Percentiles rank a stretch among this genome's conserved stretches.
Conservation (phyloP, 1,284 basidiomycete species). For the Irpex sp. region DNA sequence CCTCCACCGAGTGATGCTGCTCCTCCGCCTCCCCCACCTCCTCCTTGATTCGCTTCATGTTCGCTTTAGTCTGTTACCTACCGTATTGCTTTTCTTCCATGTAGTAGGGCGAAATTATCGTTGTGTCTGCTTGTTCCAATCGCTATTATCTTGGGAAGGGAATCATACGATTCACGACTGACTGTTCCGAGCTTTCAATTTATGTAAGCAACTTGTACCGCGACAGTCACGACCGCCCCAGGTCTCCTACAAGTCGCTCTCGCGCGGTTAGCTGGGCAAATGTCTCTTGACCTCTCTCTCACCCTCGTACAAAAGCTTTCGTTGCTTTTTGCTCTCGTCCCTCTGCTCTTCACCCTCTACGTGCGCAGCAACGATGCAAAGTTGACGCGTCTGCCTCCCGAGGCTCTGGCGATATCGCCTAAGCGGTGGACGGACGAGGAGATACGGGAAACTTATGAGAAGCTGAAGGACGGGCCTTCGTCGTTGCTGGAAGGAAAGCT, state of each 20-base stretch:
- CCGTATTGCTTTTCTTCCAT: constrained; percentile 4
- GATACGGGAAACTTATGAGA: constrained; percentile 33
- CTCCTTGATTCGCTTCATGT: constrained; percentile 19
- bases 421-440: constrained; percentile 39
- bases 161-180: no score
- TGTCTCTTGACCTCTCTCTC: background rate
- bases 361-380: constrained; percentile 47
- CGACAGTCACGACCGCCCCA: no score
- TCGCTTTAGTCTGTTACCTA: background rate
- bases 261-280: no score
- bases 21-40: constrained; percentile 33
- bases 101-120: constrained; percentile 21
- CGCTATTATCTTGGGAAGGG: background rate
- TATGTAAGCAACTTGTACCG: background rate
- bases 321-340: constrained; percentile 11
- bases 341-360: constrained; percentile 37
- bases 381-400: constrained; percentile 41
- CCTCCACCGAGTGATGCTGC: constrained; percentile 37
- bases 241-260: no score
- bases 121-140: background rate
- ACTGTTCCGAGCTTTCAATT: background rate
- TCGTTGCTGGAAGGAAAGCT: constrained; percentile 34
- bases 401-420: constrained; percentile 42
- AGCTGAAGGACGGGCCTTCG: constrained; percentile 31
- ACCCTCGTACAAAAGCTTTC: background rate